phyloP scores from a whole-genome alignment of 495 filamentous ascomycete genomes.

The Penicillium malachiteum region DNA sequence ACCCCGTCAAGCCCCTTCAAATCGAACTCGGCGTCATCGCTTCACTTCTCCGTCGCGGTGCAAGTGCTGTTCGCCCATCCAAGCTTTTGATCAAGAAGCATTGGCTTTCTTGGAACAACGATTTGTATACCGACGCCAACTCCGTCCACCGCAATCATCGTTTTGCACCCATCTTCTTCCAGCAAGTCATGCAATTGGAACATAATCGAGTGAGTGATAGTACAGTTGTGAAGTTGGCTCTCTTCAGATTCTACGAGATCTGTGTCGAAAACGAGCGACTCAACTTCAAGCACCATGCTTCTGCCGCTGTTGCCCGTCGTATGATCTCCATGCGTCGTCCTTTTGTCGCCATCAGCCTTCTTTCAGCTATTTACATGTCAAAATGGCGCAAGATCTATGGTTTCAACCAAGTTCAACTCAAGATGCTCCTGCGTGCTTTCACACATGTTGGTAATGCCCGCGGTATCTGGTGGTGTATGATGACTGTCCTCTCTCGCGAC shows the following conservation, averaged over 20 bases:
- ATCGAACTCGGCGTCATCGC: slow-evolving; percentile 39
- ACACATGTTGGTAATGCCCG: slow-evolving; percentile 25
- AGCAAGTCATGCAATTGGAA: slow-evolving; percentile 31
- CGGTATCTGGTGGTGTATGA: slow-evolving; percentile 45
- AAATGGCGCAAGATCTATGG: slow-evolving; percentile 30
- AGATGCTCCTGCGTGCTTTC: slow-evolving; percentile 43
- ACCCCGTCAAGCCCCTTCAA: slow-evolving; percentile 32
- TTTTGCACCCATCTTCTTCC: slow-evolving; percentile 40
- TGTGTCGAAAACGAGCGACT: slow-evolving; percentile 31
- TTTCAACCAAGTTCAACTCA: slow-evolving; percentile 43
- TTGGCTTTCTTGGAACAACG: slow-evolving; percentile 19
- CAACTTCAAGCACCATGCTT: slow-evolving; percentile 37
- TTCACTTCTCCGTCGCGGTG: slow-evolving; percentile 32
- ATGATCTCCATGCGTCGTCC: slow-evolving; percentile 26
- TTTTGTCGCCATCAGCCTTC: slow-evolving; percentile 32
- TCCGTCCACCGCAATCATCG: slow-evolving; percentile 17
- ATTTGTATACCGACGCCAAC: slow-evolving; percentile 1
- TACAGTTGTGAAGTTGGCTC: slow-evolving; percentile 34
- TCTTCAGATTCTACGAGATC: slow-evolving; percentile 42
- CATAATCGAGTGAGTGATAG: slow-evolving; percentile 9
- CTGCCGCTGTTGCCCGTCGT: slow-evolving; percentile 25
- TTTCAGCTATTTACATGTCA: slow-evolving; percentile 41
- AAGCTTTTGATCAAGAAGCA: slow-evolving; percentile 32
- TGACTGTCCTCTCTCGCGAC: slow-evolving; percentile 36
- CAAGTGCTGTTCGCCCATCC: slow-evolving; percentile 24